Percentiles rank a stretch among this genome's conserved stretches.
Conservation (phyloP, 2,329 filamentous ascomycete species). For the Chrysosphaeria jannelii region DNA sequence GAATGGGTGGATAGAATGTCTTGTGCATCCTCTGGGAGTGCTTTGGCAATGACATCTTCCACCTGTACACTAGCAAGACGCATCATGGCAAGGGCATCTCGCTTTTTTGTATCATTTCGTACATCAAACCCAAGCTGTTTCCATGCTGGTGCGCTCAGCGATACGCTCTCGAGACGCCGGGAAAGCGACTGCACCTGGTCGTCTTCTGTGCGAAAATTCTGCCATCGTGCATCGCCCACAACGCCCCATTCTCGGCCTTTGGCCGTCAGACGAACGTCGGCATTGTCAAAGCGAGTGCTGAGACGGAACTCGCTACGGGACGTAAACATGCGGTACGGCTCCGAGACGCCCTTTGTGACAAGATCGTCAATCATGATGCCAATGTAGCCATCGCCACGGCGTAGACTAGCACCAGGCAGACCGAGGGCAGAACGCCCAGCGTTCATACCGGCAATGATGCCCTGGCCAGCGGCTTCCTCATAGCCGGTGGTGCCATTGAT, state of each 20-base stretch:
- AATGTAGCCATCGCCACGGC: constrained; percentile 75
- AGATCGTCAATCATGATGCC: constrained; percentile 98
- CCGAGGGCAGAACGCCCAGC: constrained; percentile 52
- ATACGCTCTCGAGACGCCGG: constrained; percentile 15
- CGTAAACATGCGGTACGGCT: constrained; percentile 97
- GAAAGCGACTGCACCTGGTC: constrained; percentile 37
- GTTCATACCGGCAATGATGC: constrained; percentile 76
- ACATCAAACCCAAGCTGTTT: constrained; percentile 10
- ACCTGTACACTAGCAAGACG: constrained; percentile 25
- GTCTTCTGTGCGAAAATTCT: constrained; percentile 30
- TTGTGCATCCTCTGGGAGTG: not conserved
- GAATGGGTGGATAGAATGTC: constrained; percentile 18
- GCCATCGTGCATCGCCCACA: constrained; percentile 55
- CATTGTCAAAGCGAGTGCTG: constrained; percentile 76
- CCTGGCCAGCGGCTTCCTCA: constrained; percentile 87
- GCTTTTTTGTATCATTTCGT: constrained; percentile 14
- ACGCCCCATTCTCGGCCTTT: constrained; percentile 50
- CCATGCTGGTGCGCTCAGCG: constrained; percentile 3
- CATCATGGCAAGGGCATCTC: constrained; percentile 54
- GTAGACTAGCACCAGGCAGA: constrained; percentile 34
- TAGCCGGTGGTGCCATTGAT: constrained; percentile 98
- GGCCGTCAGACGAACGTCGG: constrained; percentile 57
- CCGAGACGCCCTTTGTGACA: constrained; percentile 82
- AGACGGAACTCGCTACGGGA: constrained; percentile 86
- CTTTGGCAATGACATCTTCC: constrained; percentile 18